A percentile compares a stretch with the other conserved stretches of the same genome.
phyloP scores from a whole-genome alignment of 1,284 basidiomycete species.

The Ustilago cynodontis region DNA sequence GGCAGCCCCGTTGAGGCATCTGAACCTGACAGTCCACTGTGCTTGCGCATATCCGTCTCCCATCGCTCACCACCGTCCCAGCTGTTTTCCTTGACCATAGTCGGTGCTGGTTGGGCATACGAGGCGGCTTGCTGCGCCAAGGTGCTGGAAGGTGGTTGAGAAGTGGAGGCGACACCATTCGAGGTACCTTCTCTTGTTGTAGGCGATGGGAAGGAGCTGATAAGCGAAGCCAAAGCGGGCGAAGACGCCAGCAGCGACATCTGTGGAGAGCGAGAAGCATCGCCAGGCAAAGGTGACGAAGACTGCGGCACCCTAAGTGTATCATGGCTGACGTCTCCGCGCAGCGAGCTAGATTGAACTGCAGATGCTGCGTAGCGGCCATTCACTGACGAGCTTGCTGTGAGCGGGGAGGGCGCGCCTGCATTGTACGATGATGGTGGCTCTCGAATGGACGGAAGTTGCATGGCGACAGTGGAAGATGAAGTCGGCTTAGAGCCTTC shows the following conservation, averaged over 20 bases:
- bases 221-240: constrained; percentile 41
- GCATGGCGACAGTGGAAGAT: not conserved
- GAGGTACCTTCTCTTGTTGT: constrained; percentile 7
- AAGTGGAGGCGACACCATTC: not conserved
- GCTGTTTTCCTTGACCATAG: constrained; percentile 27
- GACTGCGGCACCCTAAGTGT: constrained; percentile 7
- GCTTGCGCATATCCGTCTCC: constrained; percentile 5
- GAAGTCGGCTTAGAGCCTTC: not conserved
- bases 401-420: not conserved
- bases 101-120: not conserved
- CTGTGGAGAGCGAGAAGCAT: constrained; percentile 8
- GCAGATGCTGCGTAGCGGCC: not conserved
- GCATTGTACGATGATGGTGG: not conserved
- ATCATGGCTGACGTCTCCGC: constrained; percentile 2
- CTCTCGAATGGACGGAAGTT: constrained; percentile 8
- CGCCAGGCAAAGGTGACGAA: not conserved
- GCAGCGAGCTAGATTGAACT: constrained; percentile 2
- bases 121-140: not conserved
- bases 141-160: not conserved
- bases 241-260: constrained; percentile 21
- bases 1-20: constrained; percentile 18
- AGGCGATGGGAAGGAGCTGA: constrained; percentile 45
- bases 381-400: not conserved
- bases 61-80: constrained; percentile 47
- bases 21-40: not conserved